These are phyloP conservation scores for Mycogone perniciosa DNA, from an alignment of 2,329 filamentous ascomycete species.

Conservation along the genomic window DNA sequence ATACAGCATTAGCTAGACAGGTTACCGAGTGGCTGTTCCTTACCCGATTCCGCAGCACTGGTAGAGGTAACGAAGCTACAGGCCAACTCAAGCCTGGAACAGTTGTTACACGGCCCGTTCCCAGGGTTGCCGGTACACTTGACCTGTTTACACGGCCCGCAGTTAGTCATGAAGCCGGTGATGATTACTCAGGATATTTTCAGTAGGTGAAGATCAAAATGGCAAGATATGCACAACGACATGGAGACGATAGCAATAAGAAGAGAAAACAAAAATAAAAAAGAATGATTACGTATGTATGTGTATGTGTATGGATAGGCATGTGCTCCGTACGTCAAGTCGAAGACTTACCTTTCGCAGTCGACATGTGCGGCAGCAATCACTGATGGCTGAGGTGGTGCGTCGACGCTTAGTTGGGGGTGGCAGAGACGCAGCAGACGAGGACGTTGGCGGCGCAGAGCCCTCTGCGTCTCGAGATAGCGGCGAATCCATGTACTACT, in stretches of 20 bases:
- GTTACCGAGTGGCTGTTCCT: background rate
- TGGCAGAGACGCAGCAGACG: slow-evolving; percentile 15
- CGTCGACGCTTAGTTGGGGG: slow-evolving; percentile 28
- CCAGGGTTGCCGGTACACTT: slow-evolving; percentile 35
- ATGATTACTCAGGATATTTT: no score
- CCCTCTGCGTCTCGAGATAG: slow-evolving; percentile 11
- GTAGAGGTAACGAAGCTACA: slow-evolving; percentile 29
- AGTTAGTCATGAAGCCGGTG: background rate
- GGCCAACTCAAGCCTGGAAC: slow-evolving; percentile 29
- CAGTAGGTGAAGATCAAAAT: background rate
- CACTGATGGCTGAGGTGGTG: slow-evolving; percentile 20
- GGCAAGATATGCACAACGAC: background rate
- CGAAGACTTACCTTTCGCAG: slow-evolving; percentile 29
- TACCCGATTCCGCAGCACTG: slow-evolving; percentile 19
- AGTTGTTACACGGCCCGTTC: slow-evolving; percentile 32
- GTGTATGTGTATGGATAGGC: background rate
- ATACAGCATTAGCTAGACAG: background rate
- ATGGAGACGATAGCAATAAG: background rate
- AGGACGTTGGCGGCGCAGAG: slow-evolving; percentile 8
- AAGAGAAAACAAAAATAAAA: background rate
- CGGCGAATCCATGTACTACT: slow-evolving; percentile 12
- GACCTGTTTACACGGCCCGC: slow-evolving; percentile 24
- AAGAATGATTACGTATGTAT: background rate
- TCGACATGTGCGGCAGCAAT: slow-evolving; percentile 34
- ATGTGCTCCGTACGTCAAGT: background rate